phyloP scores from a whole-genome alignment of 345 rosid genomes.

The Nephelium lappaceum region DNA sequence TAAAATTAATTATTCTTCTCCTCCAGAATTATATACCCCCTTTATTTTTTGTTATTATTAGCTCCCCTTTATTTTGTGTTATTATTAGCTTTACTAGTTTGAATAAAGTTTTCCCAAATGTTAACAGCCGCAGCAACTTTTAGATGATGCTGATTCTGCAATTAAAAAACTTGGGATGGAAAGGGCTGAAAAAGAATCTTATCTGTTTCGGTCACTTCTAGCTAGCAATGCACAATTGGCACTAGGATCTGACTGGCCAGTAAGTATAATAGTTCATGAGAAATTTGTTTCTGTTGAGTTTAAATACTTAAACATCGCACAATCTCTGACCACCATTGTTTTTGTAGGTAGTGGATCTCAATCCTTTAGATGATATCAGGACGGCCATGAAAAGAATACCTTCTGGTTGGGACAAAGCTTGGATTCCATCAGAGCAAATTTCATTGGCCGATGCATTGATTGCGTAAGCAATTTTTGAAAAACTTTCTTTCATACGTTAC shows the following conservation, averaged over 20 bases:
- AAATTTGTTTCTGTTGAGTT: not conserved
- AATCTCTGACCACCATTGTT: constrained; percentile 9
- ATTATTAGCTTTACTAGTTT: not conserved
- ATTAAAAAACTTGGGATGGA: constrained; percentile 75
- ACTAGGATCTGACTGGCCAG: constrained; percentile 99
- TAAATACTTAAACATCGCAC: not conserved
- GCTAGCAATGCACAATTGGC: constrained; percentile 65
- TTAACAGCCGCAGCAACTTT: constrained; percentile 89
- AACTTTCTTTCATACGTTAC: not conserved
- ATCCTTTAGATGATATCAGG: constrained; percentile 68
- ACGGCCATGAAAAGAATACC: constrained; percentile 81
- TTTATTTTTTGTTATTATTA: not conserved
- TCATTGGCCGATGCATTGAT: constrained; percentile 61
- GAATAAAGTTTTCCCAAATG: constrained; percentile 6
- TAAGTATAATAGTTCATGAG: constrained; percentile 33
- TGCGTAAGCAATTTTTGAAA: constrained; percentile 52
- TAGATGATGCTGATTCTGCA: constrained; percentile 78
- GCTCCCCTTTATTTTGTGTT: not conserved
- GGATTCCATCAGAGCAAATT: constrained; percentile 78
- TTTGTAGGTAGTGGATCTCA: constrained; percentile 64
- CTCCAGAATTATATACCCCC: not conserved
- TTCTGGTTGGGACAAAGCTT: constrained; percentile 66
- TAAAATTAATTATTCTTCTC: not conserved
- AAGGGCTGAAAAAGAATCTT: constrained; percentile 68
- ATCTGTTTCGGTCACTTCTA: constrained; percentile 61